These are phyloP conservation scores for Gymnopus androsaceus DNA, from an alignment of 1,284 basidiomycete species.

Conservation along the genomic window DNA sequence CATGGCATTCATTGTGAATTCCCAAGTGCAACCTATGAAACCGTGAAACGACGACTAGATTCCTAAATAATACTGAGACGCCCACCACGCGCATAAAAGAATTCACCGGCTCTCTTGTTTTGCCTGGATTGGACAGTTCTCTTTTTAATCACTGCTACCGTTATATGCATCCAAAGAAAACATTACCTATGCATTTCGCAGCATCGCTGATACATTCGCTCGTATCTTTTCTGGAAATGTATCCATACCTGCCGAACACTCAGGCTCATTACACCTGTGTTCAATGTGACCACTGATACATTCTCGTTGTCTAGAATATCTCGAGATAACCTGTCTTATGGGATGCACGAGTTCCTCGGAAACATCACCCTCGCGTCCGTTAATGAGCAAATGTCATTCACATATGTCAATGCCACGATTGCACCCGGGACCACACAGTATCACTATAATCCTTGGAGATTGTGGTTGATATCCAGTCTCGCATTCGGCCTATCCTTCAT, in stretches of 20 bases:
- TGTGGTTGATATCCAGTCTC: neutral
- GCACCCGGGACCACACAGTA: neutral
- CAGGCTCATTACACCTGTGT: too few species aligned
- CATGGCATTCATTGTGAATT: neutral
- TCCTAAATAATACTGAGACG: neutral
- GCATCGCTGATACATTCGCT: too few species aligned
- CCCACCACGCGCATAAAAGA: neutral
- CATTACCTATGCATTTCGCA: too few species aligned
- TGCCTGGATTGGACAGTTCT: too few species aligned
- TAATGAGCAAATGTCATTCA: neutral
- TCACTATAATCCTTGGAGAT: neutral
- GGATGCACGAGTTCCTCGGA: neutral
- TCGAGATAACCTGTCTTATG: neutral
- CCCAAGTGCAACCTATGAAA: neutral
- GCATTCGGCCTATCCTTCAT: neutral
- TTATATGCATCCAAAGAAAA: too few species aligned
- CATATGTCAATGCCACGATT: neutral
- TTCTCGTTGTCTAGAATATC: neutral
- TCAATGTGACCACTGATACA: too few species aligned
- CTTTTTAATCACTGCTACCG: too few species aligned
- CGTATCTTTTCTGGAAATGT: too few species aligned
- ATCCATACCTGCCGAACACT: too few species aligned
- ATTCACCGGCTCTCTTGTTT: too few species aligned
- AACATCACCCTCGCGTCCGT: neutral
- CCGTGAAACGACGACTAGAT: neutral